Evolutionary conservation across 306 rosid species (phyloP).

Genomic region (Dicorynia guianensis): DNA sequence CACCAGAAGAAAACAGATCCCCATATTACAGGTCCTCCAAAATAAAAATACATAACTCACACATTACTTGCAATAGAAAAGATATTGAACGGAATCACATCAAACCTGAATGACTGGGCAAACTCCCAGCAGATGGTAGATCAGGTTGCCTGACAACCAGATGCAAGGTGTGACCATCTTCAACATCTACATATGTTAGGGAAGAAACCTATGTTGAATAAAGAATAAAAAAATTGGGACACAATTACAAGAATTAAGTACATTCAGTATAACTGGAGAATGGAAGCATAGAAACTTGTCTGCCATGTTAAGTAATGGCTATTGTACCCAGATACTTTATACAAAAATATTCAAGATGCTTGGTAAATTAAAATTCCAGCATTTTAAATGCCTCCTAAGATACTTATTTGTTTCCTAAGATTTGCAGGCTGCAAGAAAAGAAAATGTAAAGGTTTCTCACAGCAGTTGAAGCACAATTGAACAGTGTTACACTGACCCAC

Average conservation of each 20-base stretch:
- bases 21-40: conserved; percentile 9
- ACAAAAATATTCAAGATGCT: too few relatives aligned
- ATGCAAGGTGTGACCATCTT: conserved; percentile 99
- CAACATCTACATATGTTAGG: conserved; percentile 85
- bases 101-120: conserved; percentile 74
- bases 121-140: conserved; percentile 64
- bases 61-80: conserved; percentile 24
- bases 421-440: too few relatives aligned
- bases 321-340: neutral
- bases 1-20: conserved; percentile 35
- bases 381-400: too few relatives aligned
- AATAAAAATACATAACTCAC: conserved; percentile 24
- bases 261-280: conserved; percentile 23
- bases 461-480: too few relatives aligned
- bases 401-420: too few relatives aligned
- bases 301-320: conserved; percentile 12
- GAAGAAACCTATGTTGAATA: conserved; percentile 45
- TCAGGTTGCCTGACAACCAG: conserved; percentile 89
- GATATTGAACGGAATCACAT: conserved; percentile 21
- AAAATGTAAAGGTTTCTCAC: too few relatives aligned
- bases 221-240: conserved; percentile 22
- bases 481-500: too few relatives aligned
- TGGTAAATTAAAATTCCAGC: too few relatives aligned
- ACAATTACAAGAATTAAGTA: conserved; percentile 28
- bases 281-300: conserved; percentile 27